Conservation (phyloP, 1,139 yeast species). For the Blastobotrys capitulatus region DNA sequence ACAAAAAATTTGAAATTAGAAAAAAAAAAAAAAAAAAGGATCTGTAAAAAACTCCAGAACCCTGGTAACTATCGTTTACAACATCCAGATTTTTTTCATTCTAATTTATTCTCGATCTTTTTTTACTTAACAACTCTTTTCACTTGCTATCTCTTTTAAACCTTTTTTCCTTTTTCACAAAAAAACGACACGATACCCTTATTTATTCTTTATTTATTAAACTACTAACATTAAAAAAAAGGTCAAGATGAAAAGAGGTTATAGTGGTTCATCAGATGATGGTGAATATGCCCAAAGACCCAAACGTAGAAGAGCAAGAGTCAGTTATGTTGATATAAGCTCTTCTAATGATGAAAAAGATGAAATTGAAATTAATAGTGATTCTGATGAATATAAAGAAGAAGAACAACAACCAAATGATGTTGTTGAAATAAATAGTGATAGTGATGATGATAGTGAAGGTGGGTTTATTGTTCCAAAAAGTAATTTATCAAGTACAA, state of each 20-base stretch:
- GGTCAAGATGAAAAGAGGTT: not conserved
- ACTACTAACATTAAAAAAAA: too few species aligned
- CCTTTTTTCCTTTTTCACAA: too few species aligned
- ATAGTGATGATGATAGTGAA: slow-evolving; percentile 4
- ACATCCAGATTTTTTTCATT: not conserved
- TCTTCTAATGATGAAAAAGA: not conserved
- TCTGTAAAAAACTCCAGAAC: not conserved
- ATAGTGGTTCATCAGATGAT: not conserved
- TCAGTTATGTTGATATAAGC: not conserved
- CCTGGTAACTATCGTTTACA: too few species aligned
- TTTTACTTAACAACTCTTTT: not conserved
- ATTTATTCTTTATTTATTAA: too few species aligned
- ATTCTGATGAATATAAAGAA: not conserved
- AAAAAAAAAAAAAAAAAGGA: too few species aligned
- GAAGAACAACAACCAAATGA: not conserved
- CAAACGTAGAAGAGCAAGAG: not conserved
- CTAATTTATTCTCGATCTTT: not conserved
- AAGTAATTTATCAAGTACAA: not conserved
- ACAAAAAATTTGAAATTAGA: too few species aligned
- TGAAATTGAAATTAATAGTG: not conserved
- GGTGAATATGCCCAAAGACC: not conserved
- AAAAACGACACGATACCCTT: too few species aligned
- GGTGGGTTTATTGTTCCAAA: slow-evolving; percentile 7
- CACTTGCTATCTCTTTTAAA: not conserved
- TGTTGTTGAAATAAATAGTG: not conserved